Evolutionary conservation across 2,329 filamentous ascomycete genomes (phyloP), one percentile per base, ranked within the genome.

Genomic region (Botrytis tulipae): DNA sequence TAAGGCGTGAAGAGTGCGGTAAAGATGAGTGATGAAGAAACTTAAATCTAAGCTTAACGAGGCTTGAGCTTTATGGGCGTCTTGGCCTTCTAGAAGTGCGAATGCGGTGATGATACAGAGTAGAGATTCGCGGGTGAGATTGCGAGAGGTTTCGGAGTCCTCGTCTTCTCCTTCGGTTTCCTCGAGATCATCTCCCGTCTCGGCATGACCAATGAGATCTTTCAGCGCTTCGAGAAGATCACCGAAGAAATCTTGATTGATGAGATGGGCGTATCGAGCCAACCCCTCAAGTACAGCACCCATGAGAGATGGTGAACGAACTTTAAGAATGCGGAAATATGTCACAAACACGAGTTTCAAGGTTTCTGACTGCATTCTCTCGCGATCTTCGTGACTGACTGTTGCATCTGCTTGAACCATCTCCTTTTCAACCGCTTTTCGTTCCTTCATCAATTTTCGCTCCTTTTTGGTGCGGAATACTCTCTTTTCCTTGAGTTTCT

Each of bases 241-340:
- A 42, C 95, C 96, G 79, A 99, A 99, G 85, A 99, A 98, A 81
- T 99, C 94, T 81, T 99, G 94, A 84, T 99, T 99, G 86, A 99
- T 99, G 74, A 99, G 87, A 81, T 98, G 96, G 5, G 95, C 91
- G 81, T 97, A 99, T 81, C 94, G 94, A 69, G 95, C 95, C 35
- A 99, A 85, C 42, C 96, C 96, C 84, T 98, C 96, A 8, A 99
- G 88, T 0, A 98, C 95, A 22, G 95, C 95, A n/a, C 96, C 96
- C 93, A 98, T 98, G 29, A 99, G 88, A 77, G 92, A 90, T 22
- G 93, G 91, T 37, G 90, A 87, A 40, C 94, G 90, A 71, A 90
- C 87, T 84, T 98, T 98, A 61, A 99, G 85, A 72, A 98, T 95
- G 70, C 95, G 92, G 83, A 99, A 98, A 84, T 99, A 99, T 3